Conservation (phyloP, 169 alveolate species). For the Eimeria necatrix region DNA sequence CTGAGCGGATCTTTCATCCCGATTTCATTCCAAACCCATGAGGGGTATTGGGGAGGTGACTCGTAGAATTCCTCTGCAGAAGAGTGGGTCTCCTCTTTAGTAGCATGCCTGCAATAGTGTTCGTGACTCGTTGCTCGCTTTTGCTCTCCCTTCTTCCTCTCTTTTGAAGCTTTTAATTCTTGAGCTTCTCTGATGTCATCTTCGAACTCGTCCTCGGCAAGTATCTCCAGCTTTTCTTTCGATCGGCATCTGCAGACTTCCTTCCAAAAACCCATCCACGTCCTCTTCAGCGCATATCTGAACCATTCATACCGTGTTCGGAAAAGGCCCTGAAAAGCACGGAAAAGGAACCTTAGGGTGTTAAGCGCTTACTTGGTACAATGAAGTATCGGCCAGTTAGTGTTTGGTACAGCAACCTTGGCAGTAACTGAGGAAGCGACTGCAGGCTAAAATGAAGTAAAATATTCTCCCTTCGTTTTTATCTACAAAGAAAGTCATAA, state of each 20-base stretch:
- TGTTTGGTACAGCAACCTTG: too few relatives aligned
- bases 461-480: too few relatives aligned
- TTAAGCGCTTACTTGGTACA: too few relatives aligned
- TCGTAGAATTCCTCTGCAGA: constrained; percentile 10
- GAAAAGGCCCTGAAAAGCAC: constrained; percentile 24
- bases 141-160: not conserved
- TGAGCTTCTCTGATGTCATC: constrained; percentile 34
- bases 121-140: not conserved
- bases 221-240: constrained; percentile 47
- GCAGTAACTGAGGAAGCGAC: too few relatives aligned
- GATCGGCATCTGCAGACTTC: constrained; percentile 33
- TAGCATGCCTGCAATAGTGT: not conserved
- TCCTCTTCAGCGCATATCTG: not conserved
- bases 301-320: constrained; percentile 62
- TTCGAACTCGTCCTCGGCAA: constrained; percentile 50
- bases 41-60: constrained; percentile 57
- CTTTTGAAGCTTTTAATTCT: not conserved
- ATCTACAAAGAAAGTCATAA: too few relatives aligned
- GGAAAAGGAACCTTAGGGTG: not conserved
- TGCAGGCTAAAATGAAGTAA: too few relatives aligned
- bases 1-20: constrained; percentile 29
- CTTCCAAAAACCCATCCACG: constrained; percentile 32
- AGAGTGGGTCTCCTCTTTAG: not conserved
- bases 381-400: too few relatives aligned
- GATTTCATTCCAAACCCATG: constrained; percentile 61